Evolutionary conservation across 2,329 filamentous ascomycete species (phyloP).

Genomic region (Ceratocystis eucalypticola): DNA sequence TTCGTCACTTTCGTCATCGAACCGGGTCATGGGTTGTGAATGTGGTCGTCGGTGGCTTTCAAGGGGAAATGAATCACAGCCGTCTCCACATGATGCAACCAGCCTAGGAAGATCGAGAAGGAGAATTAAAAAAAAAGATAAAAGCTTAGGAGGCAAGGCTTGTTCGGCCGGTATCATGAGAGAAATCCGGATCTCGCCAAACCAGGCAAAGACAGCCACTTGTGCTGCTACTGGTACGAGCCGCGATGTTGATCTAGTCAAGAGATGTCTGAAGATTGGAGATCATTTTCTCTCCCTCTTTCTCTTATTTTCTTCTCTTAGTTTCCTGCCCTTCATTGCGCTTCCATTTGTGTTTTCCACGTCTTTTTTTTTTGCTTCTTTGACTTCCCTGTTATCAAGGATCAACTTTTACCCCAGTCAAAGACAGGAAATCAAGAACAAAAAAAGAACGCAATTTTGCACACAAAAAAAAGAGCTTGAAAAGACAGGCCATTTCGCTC

Average conservation of each 20-base stretch:
- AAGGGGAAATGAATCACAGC: not conserved
- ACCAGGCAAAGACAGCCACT: not conserved
- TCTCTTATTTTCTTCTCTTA: not conserved
- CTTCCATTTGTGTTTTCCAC: not conserved
- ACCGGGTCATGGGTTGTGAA: not conserved
- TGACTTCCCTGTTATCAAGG: not conserved
- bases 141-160: not conserved
- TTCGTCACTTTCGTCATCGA: not conserved
- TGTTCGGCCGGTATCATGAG: not conserved
- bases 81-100: not conserved
- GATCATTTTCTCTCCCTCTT: not conserved
- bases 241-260: not conserved
- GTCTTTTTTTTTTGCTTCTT: not conserved
- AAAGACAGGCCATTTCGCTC: not conserved
- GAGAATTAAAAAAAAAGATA: not conserved
- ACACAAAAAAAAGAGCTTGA: not conserved
- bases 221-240: not conserved
- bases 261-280: not conserved
- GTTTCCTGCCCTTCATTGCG: too few species aligned
- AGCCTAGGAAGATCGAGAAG: not conserved
- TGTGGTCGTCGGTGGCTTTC: not conserved
- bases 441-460: not conserved
- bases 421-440: not conserved
- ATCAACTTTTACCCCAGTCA: slow-evolving; percentile 1
- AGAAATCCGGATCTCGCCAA: not conserved